Base-by-base conservation (phyloP, 2,329 filamentous ascomycete genomes). In the Colletotrichum sp. region DNA sequence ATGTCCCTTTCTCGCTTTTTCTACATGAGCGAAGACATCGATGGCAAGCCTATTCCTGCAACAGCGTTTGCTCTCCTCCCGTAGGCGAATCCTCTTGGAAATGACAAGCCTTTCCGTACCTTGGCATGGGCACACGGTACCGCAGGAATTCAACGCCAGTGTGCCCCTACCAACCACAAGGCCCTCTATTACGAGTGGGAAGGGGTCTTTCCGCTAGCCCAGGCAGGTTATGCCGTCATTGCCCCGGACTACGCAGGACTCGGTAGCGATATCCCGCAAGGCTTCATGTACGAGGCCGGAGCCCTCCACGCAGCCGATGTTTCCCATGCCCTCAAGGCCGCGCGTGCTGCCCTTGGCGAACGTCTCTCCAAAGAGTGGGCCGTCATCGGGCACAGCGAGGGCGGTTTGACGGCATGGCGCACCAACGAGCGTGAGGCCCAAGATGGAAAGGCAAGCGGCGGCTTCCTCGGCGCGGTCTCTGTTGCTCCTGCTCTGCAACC, bases 41-140 rank as follows among this genome's bases (percentile, higher is more conserved):
- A 64, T 12, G 32, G 66, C 3, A 28, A 76, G 30, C 68, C 67
- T 8, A 66, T 74, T 16, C 77, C 78, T 1, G 71, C 78, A 7
- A 75, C 67, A 5, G 78, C 74, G 16, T 79, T 68, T 30, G 71
- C 77, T 7, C 75, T 79, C 3, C 44, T 76, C 16, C 78, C 78
- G 3, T 78, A 30, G 34, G 36, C 68, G 2, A 72, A 75, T 8
- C 61, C 68, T 12, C 68, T 44, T 6, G 63, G 63, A 27, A 60
- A 64, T 16, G 72, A 75, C 44, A 32, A 72, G 28, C 57, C 68
- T 6, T 64, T 71, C 30, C 68, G 59, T 3, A 57, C 79, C 2
- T 8, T 80, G 5, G 80, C 78, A 12, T 81, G 80, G 80, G 72
- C 80, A 0, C 80, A 81, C 52, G 80, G 80, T 0, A 81, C 80